These are phyloP conservation scores for Stachybotrys elegans DNA, from an alignment of 2,329 filamentous ascomycete species.

Conservation along the genomic window DNA sequence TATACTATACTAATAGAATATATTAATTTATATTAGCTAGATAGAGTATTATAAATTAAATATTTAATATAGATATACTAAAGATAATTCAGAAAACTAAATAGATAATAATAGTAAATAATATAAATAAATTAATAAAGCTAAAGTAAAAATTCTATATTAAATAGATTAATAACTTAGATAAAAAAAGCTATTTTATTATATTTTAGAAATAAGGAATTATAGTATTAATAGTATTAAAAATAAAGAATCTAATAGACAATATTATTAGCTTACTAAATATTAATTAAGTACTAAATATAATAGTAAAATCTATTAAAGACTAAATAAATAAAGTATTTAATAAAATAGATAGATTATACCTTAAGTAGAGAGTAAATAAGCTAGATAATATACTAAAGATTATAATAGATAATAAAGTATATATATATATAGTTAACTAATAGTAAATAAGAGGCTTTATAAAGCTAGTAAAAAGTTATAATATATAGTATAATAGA, in stretches of 20 bases:
- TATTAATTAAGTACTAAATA: background rate
- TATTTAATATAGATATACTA: background rate
- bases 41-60: background rate
- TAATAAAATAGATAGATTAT: background rate
- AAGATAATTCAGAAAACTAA: background rate
- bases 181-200: background rate
- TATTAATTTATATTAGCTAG: background rate
- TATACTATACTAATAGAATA: background rate
- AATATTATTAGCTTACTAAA: background rate
- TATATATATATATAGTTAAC: background rate
- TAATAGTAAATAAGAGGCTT: background rate
- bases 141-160: background rate
- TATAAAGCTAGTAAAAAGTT: background rate
- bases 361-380: background rate
- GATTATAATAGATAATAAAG: background rate
- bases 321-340: background rate
- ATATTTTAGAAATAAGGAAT: background rate
- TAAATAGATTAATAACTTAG: slow-evolving; percentile 1
- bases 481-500: slow-evolving; percentile 2
- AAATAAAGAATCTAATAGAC: background rate
- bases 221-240: slow-evolving; percentile 2
- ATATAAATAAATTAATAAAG: background rate
- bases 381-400: slow-evolving; percentile 1
- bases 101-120: background rate
- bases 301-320: background rate